Evolutionary conservation across 495 filamentous ascomycete species (phyloP).

Genomic region (Sphaerosporella brunnea): DNA sequence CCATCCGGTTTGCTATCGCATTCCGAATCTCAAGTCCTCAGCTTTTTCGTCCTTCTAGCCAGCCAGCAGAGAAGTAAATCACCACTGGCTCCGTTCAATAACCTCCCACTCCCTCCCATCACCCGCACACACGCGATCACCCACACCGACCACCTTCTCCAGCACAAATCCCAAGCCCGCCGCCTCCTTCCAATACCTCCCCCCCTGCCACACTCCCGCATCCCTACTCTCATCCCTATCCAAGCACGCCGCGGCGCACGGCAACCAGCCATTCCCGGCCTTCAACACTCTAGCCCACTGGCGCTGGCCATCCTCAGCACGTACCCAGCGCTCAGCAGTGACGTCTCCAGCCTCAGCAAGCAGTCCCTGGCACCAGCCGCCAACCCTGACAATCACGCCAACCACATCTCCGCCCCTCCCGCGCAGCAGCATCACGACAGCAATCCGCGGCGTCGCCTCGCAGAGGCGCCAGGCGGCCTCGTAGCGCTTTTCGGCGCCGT

Average conservation of each 20-base stretch:
- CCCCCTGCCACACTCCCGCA: slow-evolving; percentile 1
- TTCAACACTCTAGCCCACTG: slow-evolving; percentile 2
- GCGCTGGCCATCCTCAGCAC: not conserved
- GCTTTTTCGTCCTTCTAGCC: not conserved
- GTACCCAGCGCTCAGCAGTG: slow-evolving; percentile 4
- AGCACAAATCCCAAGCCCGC: slow-evolving; percentile 2
- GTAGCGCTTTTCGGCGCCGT: not conserved
- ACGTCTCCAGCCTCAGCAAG: not conserved
- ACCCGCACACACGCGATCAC: not conserved
- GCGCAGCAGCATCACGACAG: not conserved
- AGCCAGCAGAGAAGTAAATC: too few relatives aligned
- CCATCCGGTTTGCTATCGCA: not conserved
- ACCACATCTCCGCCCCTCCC: not conserved
- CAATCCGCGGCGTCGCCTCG: not conserved
- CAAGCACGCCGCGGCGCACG: slow-evolving; percentile 5
- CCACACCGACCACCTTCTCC: not conserved
- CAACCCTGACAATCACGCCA: slow-evolving; percentile 6
- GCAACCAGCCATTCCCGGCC: not conserved
- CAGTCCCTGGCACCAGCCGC: slow-evolving; percentile 7
- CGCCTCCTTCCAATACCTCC: slow-evolving; percentile 1
- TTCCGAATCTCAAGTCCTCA: not conserved
- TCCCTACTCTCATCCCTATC: slow-evolving; percentile 4
- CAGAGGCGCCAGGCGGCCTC: not conserved
- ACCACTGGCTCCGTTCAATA: slow-evolving; percentile 3
- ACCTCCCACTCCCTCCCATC: slow-evolving; percentile 2